Evolutionary conservation across 2,329 filamentous ascomycete genomes (phyloP), one percentile per base, ranked within the genome.

Genomic region (Phyllosticta paracitricarpa): DNA sequence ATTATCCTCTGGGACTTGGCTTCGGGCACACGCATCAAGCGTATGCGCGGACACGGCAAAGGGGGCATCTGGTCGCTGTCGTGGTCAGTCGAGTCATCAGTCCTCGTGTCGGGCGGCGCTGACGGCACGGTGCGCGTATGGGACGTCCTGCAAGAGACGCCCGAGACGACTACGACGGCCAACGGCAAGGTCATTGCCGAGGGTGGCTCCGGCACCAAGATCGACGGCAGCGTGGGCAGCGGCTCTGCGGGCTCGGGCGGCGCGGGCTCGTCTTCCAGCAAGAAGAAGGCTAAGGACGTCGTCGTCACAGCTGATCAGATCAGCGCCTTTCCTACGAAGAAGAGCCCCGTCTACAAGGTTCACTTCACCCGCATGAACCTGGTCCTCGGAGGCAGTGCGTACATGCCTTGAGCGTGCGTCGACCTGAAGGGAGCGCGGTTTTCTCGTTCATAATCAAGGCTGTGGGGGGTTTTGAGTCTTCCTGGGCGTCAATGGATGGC

Each of bases 351-450:
- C 10, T 89, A 95, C 75, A 94, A 93, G 76, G 92, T 96, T 59
- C 85, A 88, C 69, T 97, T 97, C 69, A 97, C 94, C 3, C 82
- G 91, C 63, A 97, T 96, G 90, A 99, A 99, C 72, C 75, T 97
- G 66, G 88, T 97, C 12, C 80, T 97, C 64, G 91, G 91, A 24
- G 91, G 89, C 55, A 91, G 92, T 51, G 83, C 82, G 48, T 87
- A 85, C 74, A 70, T 86, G 70, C 84, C 84, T 48, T 61, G 30
- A 60, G 5, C 28, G 9, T 30, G 28, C 28, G 28, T 30, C 9
- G 28, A 28, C 26, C 26, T 5, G 7, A 28, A 28, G 26, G 26
- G 28, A 7, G 28, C 28, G 28, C 28, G 28, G 28, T 8, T 30
- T 8, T 6, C 26, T 8, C 4, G 26, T 28, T 8, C 28, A 6